Base-by-base conservation (phyloP, 2,329 filamentous ascomycete genomes). In the Diaporthe velutina region DNA sequence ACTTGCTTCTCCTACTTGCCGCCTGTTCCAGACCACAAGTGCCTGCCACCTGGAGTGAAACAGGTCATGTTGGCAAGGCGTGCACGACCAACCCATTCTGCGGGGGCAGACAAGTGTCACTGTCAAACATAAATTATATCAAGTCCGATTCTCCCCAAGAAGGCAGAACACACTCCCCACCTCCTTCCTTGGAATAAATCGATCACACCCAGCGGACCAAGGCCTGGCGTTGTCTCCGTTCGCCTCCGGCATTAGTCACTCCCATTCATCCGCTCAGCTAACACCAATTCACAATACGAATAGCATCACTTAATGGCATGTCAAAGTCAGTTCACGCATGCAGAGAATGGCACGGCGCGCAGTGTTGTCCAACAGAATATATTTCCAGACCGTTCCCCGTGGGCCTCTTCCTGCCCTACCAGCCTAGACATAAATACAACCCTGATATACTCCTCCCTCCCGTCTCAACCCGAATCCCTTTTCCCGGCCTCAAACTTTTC, bases 391-490 rank as follows among this genome's bases (percentile, higher is more conserved):
- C 42, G 15, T 35, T 8, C 4, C 22, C 64, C 28, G 30, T 30
- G 40, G 30, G 30, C 30, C 30, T 19, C 50, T 25, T 48, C 40
- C 33, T 35, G n/a, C 4, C 22, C 33, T 17, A 52, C 25, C 48
- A 42, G 55, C 48, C 70, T 48, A 22, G 67, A 64, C 50, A 33
- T 64, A 64, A 45, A 72, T 64, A 72, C 70, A 64, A 54, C 70
- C 70, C 45, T 17, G 42, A 71, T 61, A 30, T 28, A 68, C 30
- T 35, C 13, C 30, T 3, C 13, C 7, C 64, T 30, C 4, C 9
- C 33, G 9, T 28, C 61, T 28, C 13, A 8, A 25, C 33, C 45
- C 64, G n/a, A 28, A 15, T 68, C 64, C 33, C 3, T 22, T 40
- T 10, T n/a, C 19, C 17, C 9, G 8, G 28, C 40, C 45, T 13